Evolutionary conservation across 352 stramenopile genomes (phyloP).

Genomic region (Phytophthora sp.): DNA sequence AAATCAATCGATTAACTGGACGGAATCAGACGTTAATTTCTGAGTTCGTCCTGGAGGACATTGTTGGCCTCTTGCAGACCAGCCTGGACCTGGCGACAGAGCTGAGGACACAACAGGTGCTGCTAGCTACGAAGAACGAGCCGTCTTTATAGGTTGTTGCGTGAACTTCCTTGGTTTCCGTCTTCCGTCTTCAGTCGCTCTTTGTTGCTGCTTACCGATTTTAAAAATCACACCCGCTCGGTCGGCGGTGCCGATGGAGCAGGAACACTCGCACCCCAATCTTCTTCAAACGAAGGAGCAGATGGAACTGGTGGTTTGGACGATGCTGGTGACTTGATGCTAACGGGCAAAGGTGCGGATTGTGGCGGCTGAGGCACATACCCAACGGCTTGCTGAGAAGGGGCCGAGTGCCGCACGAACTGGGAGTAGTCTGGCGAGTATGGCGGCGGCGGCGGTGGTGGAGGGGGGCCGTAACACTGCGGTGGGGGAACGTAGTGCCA

Average conservation of each 20-base stretch:
- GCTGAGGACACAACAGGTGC: background rate
- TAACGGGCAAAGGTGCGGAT: background rate
- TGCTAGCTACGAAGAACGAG: no score
- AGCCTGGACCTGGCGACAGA: no score
- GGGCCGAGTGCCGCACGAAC: background rate
- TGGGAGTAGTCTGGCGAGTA: constrained; percentile 1
- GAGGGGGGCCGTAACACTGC: background rate
- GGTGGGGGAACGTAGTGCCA: constrained; percentile 5
- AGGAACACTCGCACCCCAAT: background rate
- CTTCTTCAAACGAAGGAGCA: background rate
- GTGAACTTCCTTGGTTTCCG: background rate
- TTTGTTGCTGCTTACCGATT: no score
- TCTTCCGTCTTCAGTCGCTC: background rate
- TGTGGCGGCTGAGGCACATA: background rate
- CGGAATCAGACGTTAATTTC: constrained; percentile 22
- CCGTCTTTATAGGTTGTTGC: background rate
- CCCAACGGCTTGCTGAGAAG: background rate
- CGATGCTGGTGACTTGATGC: background rate
- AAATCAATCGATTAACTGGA: constrained; percentile 29
- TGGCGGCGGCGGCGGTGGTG: background rate
- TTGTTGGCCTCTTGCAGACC: background rate
- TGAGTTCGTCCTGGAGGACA: background rate
- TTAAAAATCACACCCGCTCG: background rate
- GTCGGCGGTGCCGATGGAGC: constrained; percentile 3
- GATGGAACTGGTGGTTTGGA: background rate